Evolutionary conservation across 2,329 filamentous ascomycete genomes (phyloP).

Genomic region (Fusarium torulosum): DNA sequence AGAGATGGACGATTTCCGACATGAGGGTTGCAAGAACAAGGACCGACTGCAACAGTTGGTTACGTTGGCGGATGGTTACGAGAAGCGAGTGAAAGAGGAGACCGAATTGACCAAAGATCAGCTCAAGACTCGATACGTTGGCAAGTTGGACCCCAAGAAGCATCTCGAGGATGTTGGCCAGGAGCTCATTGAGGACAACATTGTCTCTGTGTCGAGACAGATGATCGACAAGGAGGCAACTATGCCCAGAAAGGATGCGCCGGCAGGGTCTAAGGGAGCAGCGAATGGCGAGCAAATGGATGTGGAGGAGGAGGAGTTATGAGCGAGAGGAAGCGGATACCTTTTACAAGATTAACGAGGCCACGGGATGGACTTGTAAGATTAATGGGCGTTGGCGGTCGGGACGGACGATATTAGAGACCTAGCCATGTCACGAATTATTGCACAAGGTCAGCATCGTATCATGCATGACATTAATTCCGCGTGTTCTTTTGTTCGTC

Average conservation of each 20-base stretch:
- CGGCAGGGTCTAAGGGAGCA: constrained; percentile 61
- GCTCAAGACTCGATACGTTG: constrained; percentile 97
- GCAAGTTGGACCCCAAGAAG: constrained; percentile 99
- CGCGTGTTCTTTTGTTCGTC: constrained; percentile 16
- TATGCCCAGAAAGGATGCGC: constrained; percentile 78
- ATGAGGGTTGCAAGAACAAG: constrained; percentile 86
- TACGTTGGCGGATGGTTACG: constrained; percentile 91
- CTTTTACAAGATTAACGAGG: constrained; percentile 31
- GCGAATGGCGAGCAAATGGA: constrained; percentile 76
- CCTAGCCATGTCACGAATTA: constrained; percentile 45
- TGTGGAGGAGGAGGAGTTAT: constrained; percentile 73
- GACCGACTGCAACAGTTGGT: constrained; percentile 91
- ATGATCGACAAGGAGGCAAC: constrained; percentile 99
- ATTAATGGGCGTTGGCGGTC: constrained; percentile 52
- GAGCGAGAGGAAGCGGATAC: constrained; percentile 36
- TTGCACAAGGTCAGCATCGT: constrained; percentile 43
- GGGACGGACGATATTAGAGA: constrained; percentile 48
- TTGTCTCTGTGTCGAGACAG: constrained; percentile 96
- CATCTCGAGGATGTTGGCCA: constrained; percentile 97
- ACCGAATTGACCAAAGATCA: constrained; percentile 97
- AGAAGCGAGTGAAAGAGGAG: constrained; percentile 99
- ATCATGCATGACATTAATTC: constrained; percentile 42
- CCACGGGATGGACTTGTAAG: constrained; percentile 49
- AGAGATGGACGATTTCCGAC: constrained; percentile 94
- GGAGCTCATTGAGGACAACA: constrained; percentile 98